Evolutionary conservation across 2,329 filamentous ascomycete genomes (phyloP), one percentile per base, ranked within the genome.

Genomic region (Penicillium sp.): DNA sequence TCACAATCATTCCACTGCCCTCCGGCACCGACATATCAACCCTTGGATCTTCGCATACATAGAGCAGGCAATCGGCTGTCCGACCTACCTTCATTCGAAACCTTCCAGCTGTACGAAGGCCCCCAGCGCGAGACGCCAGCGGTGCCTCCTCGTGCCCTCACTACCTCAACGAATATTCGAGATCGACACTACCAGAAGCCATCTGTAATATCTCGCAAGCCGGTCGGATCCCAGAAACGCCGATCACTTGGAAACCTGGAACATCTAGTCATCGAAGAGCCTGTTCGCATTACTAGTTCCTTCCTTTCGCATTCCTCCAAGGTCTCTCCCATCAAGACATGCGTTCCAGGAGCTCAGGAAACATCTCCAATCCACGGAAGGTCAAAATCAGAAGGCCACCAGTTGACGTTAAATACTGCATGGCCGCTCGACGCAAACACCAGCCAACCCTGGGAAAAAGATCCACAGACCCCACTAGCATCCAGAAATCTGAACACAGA

Each of bases 11-110:
- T 61, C 46, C 54, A 61, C 26, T 39, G 55, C 16, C 51, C 52
- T 10, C 27, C 59, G 14, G 50, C 53, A 19, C 58, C 59, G 18
- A 56, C 59, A 13, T 78, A 74, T 59, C 64, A 71, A 32, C 77
- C 76, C 4, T 65, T 79, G n/a, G 72, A 79, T 62, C 66, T 79
- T 43, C 79, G 71, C 60, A 78, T 80, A 49, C 73, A 78, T 61
- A 62, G 69, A 48, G 69, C 74, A n/a, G 71, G 70, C 36, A 75
- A 77, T 61, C 68, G 70, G 53, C 62, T 79, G 13, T 75, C 77
- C 27, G 70, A 76, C 53, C 67, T 80, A 29, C 77, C 77, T 18
- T 67, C 67, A 23, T 80, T 80, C 56, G 70, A 73, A 16, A 49
- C 65, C 2, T 73, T 76, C 43, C 67, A 67, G n/a, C 55, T 76